Evolutionary conservation across 208 protist genomes (phyloP).

Genomic region (Crithidia mellificae): DNA sequence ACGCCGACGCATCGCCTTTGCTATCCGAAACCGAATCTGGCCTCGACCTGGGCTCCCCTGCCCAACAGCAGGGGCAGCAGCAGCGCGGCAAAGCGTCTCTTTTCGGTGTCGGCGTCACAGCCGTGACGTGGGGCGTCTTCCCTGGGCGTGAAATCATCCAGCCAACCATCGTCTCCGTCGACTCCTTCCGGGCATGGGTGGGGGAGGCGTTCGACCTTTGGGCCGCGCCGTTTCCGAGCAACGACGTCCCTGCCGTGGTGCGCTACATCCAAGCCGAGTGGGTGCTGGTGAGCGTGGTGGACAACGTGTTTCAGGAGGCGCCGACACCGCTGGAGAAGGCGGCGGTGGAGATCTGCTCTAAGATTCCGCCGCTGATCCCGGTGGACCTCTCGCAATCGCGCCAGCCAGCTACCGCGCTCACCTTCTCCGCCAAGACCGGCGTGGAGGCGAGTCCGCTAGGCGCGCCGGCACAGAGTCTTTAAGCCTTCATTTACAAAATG

Average conservation of each 20-base stretch:
- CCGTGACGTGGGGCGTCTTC: conserved; percentile 78
- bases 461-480: too few relatives aligned
- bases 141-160: conserved; percentile 62
- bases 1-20: conserved; percentile 1
- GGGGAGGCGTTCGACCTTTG: conserved; percentile 67
- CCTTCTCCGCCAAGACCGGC: not conserved
- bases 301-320: conserved; percentile 49
- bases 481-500: not conserved
- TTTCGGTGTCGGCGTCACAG: conserved; percentile 46
- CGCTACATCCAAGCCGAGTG: conserved; percentile 49
- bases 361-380: conserved; percentile 43
- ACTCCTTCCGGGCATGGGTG: conserved; percentile 58
- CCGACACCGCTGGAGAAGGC: conserved; percentile 41
- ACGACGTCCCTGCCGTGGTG: conserved; percentile 44
- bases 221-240: conserved; percentile 35
- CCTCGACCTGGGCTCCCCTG: not conserved
- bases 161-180: conserved; percentile 67
- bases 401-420: conserved; percentile 3
- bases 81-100: conserved; percentile 14
- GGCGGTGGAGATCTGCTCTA: conserved; percentile 45
- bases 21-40: not conserved
- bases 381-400: conserved; percentile 17
- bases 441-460: not conserved
- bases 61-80: too few relatives aligned
- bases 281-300: conserved; percentile 54